Percentiles rank a stretch among this genome's conserved stretches.
phyloP scores from a whole-genome alignment of 2,329 filamentous ascomycete species.

The Pyrenochaeta sp. region DNA sequence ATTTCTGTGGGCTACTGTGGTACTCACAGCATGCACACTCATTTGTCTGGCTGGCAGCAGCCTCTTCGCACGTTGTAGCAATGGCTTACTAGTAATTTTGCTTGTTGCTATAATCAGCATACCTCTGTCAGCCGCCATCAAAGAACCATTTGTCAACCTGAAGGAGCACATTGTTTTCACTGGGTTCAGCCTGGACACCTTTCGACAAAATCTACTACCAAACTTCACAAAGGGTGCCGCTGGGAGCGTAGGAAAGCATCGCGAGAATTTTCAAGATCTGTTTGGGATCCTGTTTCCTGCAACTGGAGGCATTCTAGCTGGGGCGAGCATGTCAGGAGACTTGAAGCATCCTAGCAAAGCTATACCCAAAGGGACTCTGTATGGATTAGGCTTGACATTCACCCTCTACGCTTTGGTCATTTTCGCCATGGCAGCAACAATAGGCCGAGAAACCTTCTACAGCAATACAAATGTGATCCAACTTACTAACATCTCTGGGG shows the following conservation, averaged over 20 bases:
- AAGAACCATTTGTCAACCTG: slow-evolving; percentile 71
- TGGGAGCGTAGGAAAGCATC: slow-evolving; percentile 68
- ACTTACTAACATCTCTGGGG: slow-evolving; percentile 78
- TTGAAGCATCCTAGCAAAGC: slow-evolving; percentile 82
- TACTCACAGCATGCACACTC: slow-evolving; percentile 74
- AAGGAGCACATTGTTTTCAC: slow-evolving; percentile 76
- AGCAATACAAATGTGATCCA: slow-evolving; percentile 81
- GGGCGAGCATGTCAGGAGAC: slow-evolving; percentile 91
- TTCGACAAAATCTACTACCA: slow-evolving; percentile 78
- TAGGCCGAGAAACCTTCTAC: slow-evolving; percentile 77
- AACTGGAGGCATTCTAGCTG: slow-evolving; percentile 69
- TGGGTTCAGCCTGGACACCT: slow-evolving; percentile 74
- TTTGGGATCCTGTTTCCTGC: slow-evolving; percentile 88
- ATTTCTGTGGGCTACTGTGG: slow-evolving; percentile 77
- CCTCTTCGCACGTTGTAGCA: slow-evolving; percentile 82
- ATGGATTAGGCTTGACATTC: slow-evolving; percentile 79
- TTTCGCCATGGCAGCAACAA: slow-evolving; percentile 78
- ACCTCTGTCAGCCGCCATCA: slow-evolving; percentile 76
- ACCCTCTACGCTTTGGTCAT: slow-evolving; percentile 79
- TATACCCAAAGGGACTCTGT: slow-evolving; percentile 85
- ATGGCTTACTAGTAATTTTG: slow-evolving; percentile 75
- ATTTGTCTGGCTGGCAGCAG: slow-evolving; percentile 83
- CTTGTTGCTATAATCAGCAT: slow-evolving; percentile 81
- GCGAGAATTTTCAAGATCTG: slow-evolving; percentile 78
- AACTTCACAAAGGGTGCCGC: slow-evolving; percentile 68